Evolutionary conservation across 768 basidiomycete genomes (phyloP).

Genomic region (Leccinum disarticulatum): DNA sequence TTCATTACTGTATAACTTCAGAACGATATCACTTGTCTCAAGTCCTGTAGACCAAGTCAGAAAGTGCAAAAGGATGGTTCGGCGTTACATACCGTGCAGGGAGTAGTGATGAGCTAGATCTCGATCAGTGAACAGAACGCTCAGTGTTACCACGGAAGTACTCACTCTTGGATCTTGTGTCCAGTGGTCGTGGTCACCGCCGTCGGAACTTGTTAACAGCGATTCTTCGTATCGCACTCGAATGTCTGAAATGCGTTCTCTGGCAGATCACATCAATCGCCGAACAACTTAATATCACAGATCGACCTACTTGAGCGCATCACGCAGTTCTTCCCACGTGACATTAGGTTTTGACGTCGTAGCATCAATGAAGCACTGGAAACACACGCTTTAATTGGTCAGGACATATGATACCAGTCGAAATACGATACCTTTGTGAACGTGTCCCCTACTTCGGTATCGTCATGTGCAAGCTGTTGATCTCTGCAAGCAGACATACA

Average conservation of each 20-base stretch:
- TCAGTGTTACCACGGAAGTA: conserved; percentile 1
- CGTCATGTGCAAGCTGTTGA: conserved; percentile 26
- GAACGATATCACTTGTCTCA: conserved; percentile 9
- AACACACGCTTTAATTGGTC: neutral
- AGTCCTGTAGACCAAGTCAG: conserved; percentile 6
- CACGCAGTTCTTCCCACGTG: conserved; percentile 23
- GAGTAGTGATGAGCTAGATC: conserved; percentile 12
- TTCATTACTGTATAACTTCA: neutral
- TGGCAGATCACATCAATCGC: conserved; percentile 1
- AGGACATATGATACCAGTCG: neutral
- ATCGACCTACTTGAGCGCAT: conserved; percentile 14
- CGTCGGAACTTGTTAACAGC: neutral
- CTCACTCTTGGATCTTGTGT: conserved; percentile 25
- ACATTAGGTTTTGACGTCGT: conserved; percentile 8
- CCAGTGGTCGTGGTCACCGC: neutral
- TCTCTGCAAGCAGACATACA: conserved; percentile 24
- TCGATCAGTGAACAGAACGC: neutral
- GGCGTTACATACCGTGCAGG: conserved; percentile 9
- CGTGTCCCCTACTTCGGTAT: conserved; percentile 16
- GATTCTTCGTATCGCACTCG: conserved; percentile 10
- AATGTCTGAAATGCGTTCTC: conserved; percentile 16
- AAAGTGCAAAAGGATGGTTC: conserved; percentile 33
- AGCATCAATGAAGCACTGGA: conserved; percentile 21
- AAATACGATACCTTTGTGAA: conserved; percentile 23
- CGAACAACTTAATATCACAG: neutral